Percentiles rank a stretch among this genome's conserved stretches.
Conservation (phyloP, 2,329 filamentous ascomycete genomes). For the Verticillium albo-atrum region DNA sequence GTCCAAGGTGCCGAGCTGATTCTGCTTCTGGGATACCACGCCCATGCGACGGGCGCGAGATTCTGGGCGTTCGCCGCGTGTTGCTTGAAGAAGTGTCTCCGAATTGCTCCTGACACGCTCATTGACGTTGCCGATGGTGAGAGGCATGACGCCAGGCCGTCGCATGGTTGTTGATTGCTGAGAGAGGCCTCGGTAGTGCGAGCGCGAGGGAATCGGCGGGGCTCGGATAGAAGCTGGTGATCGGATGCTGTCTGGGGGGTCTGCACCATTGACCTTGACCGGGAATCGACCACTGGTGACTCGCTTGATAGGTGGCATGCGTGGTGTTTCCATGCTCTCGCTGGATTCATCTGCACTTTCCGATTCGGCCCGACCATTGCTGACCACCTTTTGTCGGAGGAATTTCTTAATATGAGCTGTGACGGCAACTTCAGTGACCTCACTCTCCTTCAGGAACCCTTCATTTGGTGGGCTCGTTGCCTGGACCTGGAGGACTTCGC, state of each 20-base stretch:
- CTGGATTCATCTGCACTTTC: constrained; percentile 60
- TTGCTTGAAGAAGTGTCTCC: constrained; percentile 50
- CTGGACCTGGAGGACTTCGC: constrained; percentile 59
- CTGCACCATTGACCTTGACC: constrained; percentile 69
- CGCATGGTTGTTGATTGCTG: constrained; percentile 62
- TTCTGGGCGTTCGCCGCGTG: constrained; percentile 43
- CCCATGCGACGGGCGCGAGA: constrained; percentile 61
- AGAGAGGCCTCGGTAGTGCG: constrained; percentile 73
- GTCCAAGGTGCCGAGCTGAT: constrained; percentile 58
- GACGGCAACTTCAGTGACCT: constrained; percentile 56
- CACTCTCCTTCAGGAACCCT: constrained; percentile 52
- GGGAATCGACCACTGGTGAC: constrained; percentile 62
- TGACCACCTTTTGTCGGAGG: constrained; percentile 47
- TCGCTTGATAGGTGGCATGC: constrained; percentile 57
- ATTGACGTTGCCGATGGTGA: constrained; percentile 64
- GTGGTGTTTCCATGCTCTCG: constrained; percentile 76
- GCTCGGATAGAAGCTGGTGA: constrained; percentile 64
- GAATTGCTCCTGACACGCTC: constrained; percentile 65
- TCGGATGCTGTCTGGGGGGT: constrained; percentile 56
- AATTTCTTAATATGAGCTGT: constrained; percentile 60
- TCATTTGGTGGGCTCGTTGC: constrained; percentile 50
- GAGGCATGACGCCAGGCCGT: constrained; percentile 67
- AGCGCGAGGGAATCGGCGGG: constrained; percentile 74
- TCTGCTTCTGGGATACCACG: constrained; percentile 54
- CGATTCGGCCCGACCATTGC: constrained; percentile 43